Evolutionary conservation across 345 rosid genomes (phyloP).

Genomic region (Acer campestre): DNA sequence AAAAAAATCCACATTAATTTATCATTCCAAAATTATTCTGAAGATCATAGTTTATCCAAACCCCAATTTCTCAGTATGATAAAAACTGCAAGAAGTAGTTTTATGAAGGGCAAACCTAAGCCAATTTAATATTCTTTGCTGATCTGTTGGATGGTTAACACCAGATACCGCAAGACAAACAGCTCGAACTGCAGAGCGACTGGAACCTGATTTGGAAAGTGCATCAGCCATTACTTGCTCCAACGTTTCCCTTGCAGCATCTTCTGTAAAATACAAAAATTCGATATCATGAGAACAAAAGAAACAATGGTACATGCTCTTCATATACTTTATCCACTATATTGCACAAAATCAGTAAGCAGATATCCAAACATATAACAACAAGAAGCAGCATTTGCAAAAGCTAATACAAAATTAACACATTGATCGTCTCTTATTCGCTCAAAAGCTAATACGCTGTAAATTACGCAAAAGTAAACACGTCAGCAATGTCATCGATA

Average conservation of each 20-base stretch:
- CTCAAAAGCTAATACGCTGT: not conserved
- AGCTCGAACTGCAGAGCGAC: slow-evolving; percentile 67
- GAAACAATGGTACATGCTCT: not conserved
- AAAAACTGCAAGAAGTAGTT: not conserved
- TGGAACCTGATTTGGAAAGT: slow-evolving; percentile 65
- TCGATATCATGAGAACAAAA: slow-evolving; percentile 4
- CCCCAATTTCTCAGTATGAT: not conserved
- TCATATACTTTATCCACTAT: not conserved
- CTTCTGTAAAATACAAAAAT: slow-evolving; percentile 49
- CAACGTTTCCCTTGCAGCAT: slow-evolving; percentile 77
- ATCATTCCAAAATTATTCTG: not conserved
- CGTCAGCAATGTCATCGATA: not conserved
- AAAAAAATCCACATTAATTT: not conserved
- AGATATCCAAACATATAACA: not conserved
- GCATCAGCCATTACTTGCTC: slow-evolving; percentile 87
- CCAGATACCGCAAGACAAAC: slow-evolving; percentile 96
- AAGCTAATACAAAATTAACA: not conserved
- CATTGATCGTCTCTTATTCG: not conserved
- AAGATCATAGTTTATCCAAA: not conserved
- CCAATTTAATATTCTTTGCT: slow-evolving; percentile 73
- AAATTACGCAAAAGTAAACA: too few relatives aligned
- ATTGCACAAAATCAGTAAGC: not conserved
- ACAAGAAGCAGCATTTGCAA: not conserved
- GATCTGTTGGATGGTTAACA: slow-evolving; percentile 90
- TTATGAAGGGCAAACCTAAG: slow-evolving; percentile 60